These are phyloP conservation scores for Trichoderma guizhouense DNA, from an alignment of 2,329 filamentous ascomycete species.

Conservation along the genomic window DNA sequence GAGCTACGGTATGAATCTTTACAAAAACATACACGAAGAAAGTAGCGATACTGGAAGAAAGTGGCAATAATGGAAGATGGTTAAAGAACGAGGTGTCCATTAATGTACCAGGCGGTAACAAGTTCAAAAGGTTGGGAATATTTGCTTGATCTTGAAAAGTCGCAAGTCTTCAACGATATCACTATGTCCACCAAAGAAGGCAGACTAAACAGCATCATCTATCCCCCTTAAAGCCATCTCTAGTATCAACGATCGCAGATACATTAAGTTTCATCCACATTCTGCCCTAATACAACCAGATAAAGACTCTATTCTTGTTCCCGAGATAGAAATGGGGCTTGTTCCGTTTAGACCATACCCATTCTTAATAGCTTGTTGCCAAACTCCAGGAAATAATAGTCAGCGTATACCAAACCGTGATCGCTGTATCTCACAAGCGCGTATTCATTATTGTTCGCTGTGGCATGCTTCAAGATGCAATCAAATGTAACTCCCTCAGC, in stretches of 20 bases:
- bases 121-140: background rate
- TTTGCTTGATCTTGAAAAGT: background rate
- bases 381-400: constrained; percentile 47
- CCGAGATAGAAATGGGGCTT: background rate
- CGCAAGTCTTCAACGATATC: background rate
- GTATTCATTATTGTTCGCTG: constrained; percentile 34
- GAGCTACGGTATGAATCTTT: background rate
- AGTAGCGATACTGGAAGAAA: background rate
- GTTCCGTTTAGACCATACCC: constrained; percentile 19
- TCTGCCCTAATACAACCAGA: background rate
- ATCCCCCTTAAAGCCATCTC: background rate
- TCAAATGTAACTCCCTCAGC: constrained; percentile 26
- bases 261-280: background rate
- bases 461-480: constrained; percentile 32
- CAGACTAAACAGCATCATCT: background rate
- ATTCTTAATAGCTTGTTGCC: constrained; percentile 42
- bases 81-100: background rate
- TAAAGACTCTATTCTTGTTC: background rate
- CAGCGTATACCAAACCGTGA: constrained; percentile 47
- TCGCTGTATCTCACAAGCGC: constrained; percentile 29
- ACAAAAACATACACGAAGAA: background rate
- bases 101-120: background rate
- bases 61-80: background rate
- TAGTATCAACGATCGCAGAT: background rate
- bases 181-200: background rate